A percentile compares a stretch with the other conserved stretches of the same genome.
Evolutionary conservation across 2,329 filamentous ascomycete genomes (phyloP).

Genomic region (Trichothecium sympodiale): DNA sequence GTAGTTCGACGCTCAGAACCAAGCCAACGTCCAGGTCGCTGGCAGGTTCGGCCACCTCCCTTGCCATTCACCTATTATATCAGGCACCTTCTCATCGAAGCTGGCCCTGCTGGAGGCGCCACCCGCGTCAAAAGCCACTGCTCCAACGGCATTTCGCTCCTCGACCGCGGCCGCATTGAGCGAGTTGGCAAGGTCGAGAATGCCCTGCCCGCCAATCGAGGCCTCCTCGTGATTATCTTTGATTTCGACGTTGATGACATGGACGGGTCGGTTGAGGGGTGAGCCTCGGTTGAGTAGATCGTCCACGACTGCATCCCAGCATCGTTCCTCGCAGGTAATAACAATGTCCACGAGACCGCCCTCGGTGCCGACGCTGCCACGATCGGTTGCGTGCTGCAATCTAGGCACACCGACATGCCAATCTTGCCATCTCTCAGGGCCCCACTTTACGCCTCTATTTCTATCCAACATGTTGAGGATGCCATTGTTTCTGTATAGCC

Average conservation of each 20-base stretch:
- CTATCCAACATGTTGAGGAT: constrained; percentile 92
- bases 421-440: constrained; percentile 94
- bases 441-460: constrained; percentile 87
- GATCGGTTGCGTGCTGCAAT: constrained; percentile 62
- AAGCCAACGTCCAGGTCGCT: constrained; percentile 86
- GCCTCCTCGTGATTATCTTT: constrained; percentile 98
- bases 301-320: constrained; percentile 95
- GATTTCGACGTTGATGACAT: constrained; percentile 98
- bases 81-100: constrained; percentile 89
- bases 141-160: constrained; percentile 58
- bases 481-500: constrained; percentile 84
- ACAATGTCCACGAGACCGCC: constrained; percentile 86
- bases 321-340: constrained; percentile 94
- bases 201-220: constrained; percentile 77
- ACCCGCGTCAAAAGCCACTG: constrained; percentile 58
- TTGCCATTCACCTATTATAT: constrained; percentile 87
- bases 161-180: constrained; percentile 71
- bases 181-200: constrained; percentile 78
- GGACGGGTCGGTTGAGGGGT: constrained; percentile 82
- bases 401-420: constrained; percentile 84
- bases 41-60: constrained; percentile 88
- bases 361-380: constrained; percentile 72
- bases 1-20: constrained; percentile 52
- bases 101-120: constrained; percentile 55
- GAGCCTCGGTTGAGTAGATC: constrained; percentile 79